phyloP scores from a whole-genome alignment of 2,329 filamentous ascomycete genomes.

The Falciphora oryzae region DNA sequence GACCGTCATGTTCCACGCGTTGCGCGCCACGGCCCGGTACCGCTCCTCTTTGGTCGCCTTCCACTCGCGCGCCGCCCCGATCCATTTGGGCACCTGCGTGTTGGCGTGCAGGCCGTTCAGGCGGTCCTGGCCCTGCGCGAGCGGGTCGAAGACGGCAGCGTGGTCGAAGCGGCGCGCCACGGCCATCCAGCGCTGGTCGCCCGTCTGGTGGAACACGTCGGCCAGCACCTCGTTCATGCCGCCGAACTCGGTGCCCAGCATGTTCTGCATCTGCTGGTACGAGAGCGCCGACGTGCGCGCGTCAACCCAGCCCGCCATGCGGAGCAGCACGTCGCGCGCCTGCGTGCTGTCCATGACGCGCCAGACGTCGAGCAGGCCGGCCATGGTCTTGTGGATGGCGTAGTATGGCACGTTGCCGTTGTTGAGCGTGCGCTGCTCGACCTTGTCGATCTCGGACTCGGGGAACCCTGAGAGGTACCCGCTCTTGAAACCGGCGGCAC shows the following conservation, averaged over 20 bases:
- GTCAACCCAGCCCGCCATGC: slow-evolving; percentile 43
- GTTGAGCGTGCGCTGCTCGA: slow-evolving; percentile 36
- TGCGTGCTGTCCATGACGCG: slow-evolving; percentile 35
- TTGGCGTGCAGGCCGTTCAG: slow-evolving; percentile 46
- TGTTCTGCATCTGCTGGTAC: slow-evolving; percentile 38
- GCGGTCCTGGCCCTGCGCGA: slow-evolving; percentile 37
- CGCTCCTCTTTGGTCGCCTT: slow-evolving; percentile 37
- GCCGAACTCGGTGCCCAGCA: slow-evolving; percentile 44
- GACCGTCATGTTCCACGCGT: slow-evolving; percentile 43
- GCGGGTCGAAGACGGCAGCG: slow-evolving; percentile 37
- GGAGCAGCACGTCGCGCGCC: slow-evolving; percentile 37
- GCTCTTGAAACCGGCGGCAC: slow-evolving; percentile 32
- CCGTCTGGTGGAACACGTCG: slow-evolving; percentile 40
- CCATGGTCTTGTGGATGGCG: slow-evolving; percentile 47
- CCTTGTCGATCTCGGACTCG: slow-evolving; percentile 40
- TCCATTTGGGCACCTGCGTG: slow-evolving; percentile 49
- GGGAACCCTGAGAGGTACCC: slow-evolving; percentile 48
- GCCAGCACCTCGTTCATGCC: slow-evolving; percentile 48
- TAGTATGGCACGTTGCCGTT: slow-evolving; percentile 50
- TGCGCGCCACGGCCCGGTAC: slow-evolving; percentile 42
- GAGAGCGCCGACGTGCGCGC: slow-evolving; percentile 36
- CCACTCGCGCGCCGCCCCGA: slow-evolving; percentile 42
- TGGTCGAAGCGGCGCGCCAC: slow-evolving; percentile 46
- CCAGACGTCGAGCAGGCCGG: slow-evolving; percentile 45
- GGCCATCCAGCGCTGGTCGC: slow-evolving; percentile 38